Evolutionary conservation across 495 filamentous ascomycete species (phyloP), one percentile per base, ranked within the genome.

Genomic region (Aspergillus carlsbadensis): DNA sequence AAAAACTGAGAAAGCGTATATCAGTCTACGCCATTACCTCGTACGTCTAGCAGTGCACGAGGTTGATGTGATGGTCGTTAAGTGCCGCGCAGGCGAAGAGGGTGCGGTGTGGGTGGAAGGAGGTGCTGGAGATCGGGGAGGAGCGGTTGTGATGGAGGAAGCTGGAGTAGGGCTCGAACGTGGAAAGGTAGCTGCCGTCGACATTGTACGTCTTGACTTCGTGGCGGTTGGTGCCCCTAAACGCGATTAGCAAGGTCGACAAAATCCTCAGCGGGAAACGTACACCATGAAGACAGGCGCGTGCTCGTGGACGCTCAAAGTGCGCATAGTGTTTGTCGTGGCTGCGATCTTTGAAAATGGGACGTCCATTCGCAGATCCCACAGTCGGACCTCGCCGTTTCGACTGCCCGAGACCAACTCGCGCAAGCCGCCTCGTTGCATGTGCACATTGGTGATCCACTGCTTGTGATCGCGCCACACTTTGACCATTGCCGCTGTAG

Each of bases 261-360:
- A 10, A 21, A 14, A n/a, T 18, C 6, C 14, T n/a, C 6, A 24
- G 10, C 22, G 10, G 22, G 42, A 44, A 40, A 85, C 89, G 74
- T 89, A 96, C 91, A 92, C 85, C 64, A 91, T 91, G 78, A 98
- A 96, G 6, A 99, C 92, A 26, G 94, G 94, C 42, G 96, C 84
- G 73, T 98, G 95, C 69, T 99, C 94, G 72, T 99, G 94, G 21
- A 94, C 91, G 66, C 89, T 92, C 57, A 96, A 80, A 17, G 89
- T 93, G 58, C 91, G 79, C 60, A 96, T 77, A 13, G 87, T 88
- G 59, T 90, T 86, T 44, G 78, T 86, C n/a, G 88, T 92, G 1
- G 89, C 85, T 53, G 80, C 73, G 56, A 95, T 89, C 7, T 85
- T 85, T 50, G 84, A 82, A 22, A 96, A 77, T 5, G 88, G 84